Conservation (phyloP, 2,329 filamentous ascomycete genomes). For the Clarireedia homoeocarpa region DNA sequence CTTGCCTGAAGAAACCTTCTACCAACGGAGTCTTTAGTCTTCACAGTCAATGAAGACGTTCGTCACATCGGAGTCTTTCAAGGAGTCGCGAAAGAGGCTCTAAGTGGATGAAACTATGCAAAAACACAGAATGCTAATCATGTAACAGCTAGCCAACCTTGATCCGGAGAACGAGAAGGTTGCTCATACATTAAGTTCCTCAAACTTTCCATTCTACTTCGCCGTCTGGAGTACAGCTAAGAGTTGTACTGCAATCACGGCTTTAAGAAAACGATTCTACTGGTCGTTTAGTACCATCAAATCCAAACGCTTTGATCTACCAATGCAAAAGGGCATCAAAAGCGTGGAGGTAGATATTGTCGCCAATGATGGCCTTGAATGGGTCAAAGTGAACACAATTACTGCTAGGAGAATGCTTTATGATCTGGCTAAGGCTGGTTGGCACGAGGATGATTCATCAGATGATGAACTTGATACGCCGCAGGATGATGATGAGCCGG, state of each 20-base stretch:
- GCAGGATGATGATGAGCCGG: conserved; percentile 30
- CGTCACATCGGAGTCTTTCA: background rate
- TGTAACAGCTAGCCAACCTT: conserved; percentile 14
- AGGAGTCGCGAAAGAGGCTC: too few relatives aligned
- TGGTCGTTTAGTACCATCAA: conserved; percentile 28
- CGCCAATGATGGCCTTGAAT: conserved; percentile 52
- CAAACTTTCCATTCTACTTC: conserved; percentile 58
- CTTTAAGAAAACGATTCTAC: conserved; percentile 49
- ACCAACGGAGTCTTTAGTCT: background rate
- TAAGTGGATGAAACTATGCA: background rate
- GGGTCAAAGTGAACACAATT: conserved; percentile 61
- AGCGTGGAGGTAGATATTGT: conserved; percentile 50
- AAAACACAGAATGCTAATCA: conserved; percentile 9
- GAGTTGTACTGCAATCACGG: conserved; percentile 44
- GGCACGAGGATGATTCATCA: conserved; percentile 39
- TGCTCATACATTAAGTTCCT: conserved; percentile 52
- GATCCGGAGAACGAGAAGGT: conserved; percentile 28
- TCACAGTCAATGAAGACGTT: background rate
- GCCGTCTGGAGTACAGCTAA: conserved; percentile 57
- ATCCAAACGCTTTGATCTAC: conserved; percentile 3
- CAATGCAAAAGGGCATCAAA: conserved; percentile 2
- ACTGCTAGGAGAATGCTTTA: conserved; percentile 56
- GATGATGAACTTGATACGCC: conserved; percentile 35
- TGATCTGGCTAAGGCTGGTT: conserved; percentile 62
- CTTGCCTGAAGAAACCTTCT: conserved; percentile 18